Percentiles rank a stretch among this genome's conserved stretches.
Conservation (phyloP, 2,329 filamentous ascomycete species). For the Cordyceps javanica region DNA sequence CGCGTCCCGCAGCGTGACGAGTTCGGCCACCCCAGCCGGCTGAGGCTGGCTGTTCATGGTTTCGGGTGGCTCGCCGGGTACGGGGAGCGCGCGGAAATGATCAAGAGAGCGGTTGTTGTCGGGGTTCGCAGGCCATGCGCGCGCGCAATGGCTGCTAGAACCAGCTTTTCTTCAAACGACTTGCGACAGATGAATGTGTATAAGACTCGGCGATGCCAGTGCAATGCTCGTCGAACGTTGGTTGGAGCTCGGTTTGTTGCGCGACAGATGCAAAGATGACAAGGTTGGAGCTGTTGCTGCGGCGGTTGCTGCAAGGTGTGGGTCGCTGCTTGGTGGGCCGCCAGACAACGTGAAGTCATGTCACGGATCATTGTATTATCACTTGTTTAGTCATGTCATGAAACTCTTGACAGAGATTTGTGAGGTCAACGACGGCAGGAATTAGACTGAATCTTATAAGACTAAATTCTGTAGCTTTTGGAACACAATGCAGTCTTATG, state of each 20-base stretch:
- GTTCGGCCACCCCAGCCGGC: conserved; percentile 12
- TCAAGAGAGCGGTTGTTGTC: not conserved
- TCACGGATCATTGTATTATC: no score
- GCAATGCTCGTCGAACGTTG: not conserved
- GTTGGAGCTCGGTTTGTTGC: not conserved
- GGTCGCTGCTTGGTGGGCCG: not conserved
- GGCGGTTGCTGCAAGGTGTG: not conserved
- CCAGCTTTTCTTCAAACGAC: not conserved
- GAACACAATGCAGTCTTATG: no score
- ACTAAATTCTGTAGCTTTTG: no score
- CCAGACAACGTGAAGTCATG: no score
- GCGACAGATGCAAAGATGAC: not conserved
- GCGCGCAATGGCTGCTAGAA: conserved; percentile 4
- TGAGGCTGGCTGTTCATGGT: conserved; percentile 3
- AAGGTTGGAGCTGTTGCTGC: conserved; percentile 2
- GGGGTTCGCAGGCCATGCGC: not conserved
- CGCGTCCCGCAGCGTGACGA: conserved; percentile 22
- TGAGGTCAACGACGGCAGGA: no score
- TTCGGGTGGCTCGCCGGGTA: no score
- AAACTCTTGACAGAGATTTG: no score
- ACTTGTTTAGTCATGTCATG: no score
- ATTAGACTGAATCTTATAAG: no score
- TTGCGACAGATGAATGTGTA: not conserved
- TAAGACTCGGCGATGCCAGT: not conserved
- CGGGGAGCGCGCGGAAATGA: not conserved